Percentiles rank a stretch among this genome's conserved stretches.
Evolutionary conservation across 2,329 filamentous ascomycete species (phyloP).

Genomic region (Triangularia setosa): DNA sequence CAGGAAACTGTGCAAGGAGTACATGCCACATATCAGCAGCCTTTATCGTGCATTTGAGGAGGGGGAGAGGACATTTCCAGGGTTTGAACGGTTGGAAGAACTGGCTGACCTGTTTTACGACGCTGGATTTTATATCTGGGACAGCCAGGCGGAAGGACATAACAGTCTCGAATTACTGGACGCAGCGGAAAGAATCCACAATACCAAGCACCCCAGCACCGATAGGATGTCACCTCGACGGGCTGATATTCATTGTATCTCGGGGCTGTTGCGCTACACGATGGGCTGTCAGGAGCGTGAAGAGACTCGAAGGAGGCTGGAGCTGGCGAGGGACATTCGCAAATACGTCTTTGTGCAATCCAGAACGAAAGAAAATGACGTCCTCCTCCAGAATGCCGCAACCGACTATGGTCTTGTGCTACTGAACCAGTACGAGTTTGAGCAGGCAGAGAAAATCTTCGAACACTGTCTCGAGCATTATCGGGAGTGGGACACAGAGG

Average conservation of each 20-base stretch:
- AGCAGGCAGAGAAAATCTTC: slow-evolving; percentile 18
- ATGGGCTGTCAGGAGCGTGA: slow-evolving; percentile 12
- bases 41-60: slow-evolving; percentile 11
- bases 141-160: slow-evolving; percentile 6
- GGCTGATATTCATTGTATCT: slow-evolving; percentile 22
- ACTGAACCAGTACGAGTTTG: slow-evolving; percentile 21
- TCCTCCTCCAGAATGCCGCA: slow-evolving; percentile 20
- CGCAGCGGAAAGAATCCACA: slow-evolving; percentile 17
- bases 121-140: slow-evolving; percentile 22
- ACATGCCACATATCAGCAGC: slow-evolving; percentile 21
- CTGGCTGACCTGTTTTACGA: slow-evolving; percentile 21
- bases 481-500: slow-evolving; percentile 17
- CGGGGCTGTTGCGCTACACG: slow-evolving; percentile 12
- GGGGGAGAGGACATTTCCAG: not conserved
- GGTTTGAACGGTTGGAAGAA: slow-evolving; percentile 1
- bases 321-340: slow-evolving; percentile 14
- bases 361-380: slow-evolving; percentile 11
- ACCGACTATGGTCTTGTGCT: slow-evolving; percentile 20
- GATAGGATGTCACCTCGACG: slow-evolving; percentile 7
- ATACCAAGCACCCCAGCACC: slow-evolving; percentile 1
- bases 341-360: slow-evolving; percentile 10
- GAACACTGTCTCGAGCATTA: slow-evolving; percentile 10
- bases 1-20: slow-evolving; percentile 12
- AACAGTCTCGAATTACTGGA: slow-evolving; percentile 16
- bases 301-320: not conserved